phyloP scores from a whole-genome alignment of 176 grass and related monocot species.

The Poa pratensis region DNA sequence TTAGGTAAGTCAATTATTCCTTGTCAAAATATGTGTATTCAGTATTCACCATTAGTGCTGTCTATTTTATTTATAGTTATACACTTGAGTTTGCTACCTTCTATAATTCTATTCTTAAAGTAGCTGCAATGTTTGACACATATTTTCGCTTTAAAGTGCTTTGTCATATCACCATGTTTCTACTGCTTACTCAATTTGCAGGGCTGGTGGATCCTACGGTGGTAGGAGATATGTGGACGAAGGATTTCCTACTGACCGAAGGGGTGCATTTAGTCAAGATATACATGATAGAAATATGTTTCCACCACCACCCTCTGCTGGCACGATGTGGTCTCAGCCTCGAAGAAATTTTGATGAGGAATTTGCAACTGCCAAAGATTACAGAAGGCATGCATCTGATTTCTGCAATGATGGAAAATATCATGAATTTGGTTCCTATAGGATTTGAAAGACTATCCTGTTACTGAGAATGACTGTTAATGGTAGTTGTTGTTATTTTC shows the following conservation, averaged over 20 bases:
- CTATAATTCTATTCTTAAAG: background rate
- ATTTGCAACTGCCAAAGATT: constrained; percentile 66
- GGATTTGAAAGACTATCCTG: constrained; percentile 63
- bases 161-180: constrained; percentile 46
- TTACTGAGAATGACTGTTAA: constrained; percentile 65
- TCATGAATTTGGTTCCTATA: constrained; percentile 56
- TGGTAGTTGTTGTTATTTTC: constrained; percentile 70
- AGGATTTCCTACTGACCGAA: constrained; percentile 69
- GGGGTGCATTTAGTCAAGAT: constrained; percentile 61
- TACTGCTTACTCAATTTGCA: constrained; percentile 61
- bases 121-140: background rate
- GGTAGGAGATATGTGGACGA: constrained; percentile 77
- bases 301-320: constrained; percentile 57
- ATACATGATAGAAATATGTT: constrained; percentile 76
- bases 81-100: background rate
- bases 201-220: constrained; percentile 75
- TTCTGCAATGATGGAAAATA: constrained; percentile 52
- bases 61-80: constrained; percentile 21
- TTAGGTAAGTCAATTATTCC: constrained; percentile 51
- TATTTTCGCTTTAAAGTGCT: constrained; percentile 20
- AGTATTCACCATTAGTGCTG: background rate
- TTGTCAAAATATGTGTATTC: constrained; percentile 3
- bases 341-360: constrained; percentile 79
- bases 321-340: constrained; percentile 70
- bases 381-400: constrained; percentile 64